These are phyloP conservation scores for Sungouiella thailandica DNA, from an alignment of 805 yeast genomes.

Conservation along the genomic window DNA sequence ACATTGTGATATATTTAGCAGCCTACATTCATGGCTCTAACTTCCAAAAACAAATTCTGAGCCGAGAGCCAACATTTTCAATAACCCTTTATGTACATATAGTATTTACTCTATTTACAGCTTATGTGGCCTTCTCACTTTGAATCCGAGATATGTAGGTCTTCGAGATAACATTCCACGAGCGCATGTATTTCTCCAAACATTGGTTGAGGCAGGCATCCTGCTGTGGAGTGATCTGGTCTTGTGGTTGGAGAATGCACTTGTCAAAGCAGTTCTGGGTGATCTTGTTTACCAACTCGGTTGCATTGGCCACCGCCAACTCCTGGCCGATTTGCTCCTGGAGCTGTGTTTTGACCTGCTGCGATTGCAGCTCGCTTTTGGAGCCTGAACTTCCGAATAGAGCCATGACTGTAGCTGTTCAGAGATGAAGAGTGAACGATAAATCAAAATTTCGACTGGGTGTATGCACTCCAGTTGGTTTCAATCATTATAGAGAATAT, in stretches of 20 bases:
- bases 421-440: too few relatives aligned
- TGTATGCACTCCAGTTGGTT: too few relatives aligned
- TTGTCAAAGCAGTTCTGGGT: constrained; percentile 83
- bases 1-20: too few relatives aligned
- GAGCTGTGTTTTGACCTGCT: constrained; percentile 49
- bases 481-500: too few relatives aligned
- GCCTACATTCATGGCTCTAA: not conserved
- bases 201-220: constrained; percentile 72
- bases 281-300: constrained; percentile 77
- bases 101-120: constrained; percentile 1
- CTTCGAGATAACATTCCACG: constrained; percentile 83
- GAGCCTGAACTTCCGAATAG: constrained; percentile 12
- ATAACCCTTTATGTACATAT: not conserved
- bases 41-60: too few relatives aligned
- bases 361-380: constrained; percentile 7
- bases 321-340: constrained; percentile 74
- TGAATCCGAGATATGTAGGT: constrained; percentile 74
- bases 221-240: constrained; percentile 45
- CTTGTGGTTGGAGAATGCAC: constrained; percentile 64
- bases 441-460: too few relatives aligned
- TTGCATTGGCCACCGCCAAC: constrained; percentile 86
- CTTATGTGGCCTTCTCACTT: constrained; percentile 13
- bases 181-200: constrained; percentile 79
- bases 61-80: too few relatives aligned
- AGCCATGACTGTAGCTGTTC: constrained; percentile 10